These are phyloP conservation scores for Citrullus mucosospermus DNA, from an alignment of 306 rosid species.

Conservation along the genomic window DNA sequence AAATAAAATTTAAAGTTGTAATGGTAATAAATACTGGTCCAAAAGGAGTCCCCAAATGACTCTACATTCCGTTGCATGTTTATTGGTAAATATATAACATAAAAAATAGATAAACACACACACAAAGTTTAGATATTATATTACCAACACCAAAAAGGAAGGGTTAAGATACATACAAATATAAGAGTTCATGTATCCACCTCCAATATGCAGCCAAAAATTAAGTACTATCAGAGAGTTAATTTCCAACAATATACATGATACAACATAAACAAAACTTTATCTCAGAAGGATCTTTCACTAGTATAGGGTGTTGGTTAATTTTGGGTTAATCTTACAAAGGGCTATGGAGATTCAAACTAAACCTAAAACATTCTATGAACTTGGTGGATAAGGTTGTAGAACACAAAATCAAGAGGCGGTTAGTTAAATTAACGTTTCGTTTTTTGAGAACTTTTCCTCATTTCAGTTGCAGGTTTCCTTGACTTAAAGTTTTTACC, in stretches of 20 bases:
- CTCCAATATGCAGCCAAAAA: neutral
- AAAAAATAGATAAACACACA: neutral
- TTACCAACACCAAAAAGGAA: neutral
- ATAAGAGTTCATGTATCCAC: neutral
- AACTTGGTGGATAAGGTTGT: neutral
- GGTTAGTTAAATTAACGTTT: conserved; percentile 3
- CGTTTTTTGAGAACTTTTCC: conserved; percentile 17
- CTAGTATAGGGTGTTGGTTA: neutral
- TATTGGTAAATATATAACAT: too few species aligned
- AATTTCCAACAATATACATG: neutral
- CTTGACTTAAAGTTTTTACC: conserved; percentile 28
- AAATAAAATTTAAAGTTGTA: too few species aligned
- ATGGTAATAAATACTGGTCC: too few species aligned
- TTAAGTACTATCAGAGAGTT: neutral
- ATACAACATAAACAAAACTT: neutral
- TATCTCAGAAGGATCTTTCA: neutral
- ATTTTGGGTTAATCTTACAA: neutral
- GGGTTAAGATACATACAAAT: neutral
- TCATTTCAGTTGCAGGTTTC: conserved; percentile 18
- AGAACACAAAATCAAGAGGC: neutral
- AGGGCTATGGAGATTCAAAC: neutral
- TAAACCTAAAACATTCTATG: neutral
- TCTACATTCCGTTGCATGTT: too few species aligned
- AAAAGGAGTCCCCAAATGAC: neutral
- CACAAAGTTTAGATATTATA: neutral